These are phyloP conservation scores for Hortiboletus campestris DNA, from an alignment of 768 basidiomycete species.

Conservation along the genomic window DNA sequence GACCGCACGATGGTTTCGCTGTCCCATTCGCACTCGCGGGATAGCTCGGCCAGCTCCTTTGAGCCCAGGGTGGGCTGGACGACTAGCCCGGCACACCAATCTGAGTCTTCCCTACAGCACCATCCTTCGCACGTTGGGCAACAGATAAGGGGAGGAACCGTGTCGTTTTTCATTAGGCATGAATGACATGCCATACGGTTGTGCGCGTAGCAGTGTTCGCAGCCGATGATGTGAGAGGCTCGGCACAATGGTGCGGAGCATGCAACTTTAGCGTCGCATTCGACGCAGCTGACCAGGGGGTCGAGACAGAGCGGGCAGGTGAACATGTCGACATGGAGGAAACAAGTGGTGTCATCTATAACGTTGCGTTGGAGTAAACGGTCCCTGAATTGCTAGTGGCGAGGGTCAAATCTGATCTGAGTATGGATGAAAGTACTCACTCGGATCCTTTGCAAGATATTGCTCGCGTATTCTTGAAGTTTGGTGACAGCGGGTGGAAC, in stretches of 20 bases:
- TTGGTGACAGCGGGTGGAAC: neutral
- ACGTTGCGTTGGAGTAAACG: neutral
- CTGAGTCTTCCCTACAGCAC: slow-evolving; percentile 11
- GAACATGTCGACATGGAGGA: slow-evolving; percentile 6
- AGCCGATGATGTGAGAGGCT: neutral
- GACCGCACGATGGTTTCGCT: slow-evolving; percentile 9
- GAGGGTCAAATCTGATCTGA: neutral
- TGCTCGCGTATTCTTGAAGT: slow-evolving; percentile 10
- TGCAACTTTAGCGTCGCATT: slow-evolving; percentile 11
- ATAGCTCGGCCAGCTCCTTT: slow-evolving; percentile 1
- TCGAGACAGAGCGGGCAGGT: slow-evolving; percentile 11
- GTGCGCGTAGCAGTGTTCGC: slow-evolving; percentile 5
- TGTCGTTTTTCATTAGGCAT: slow-evolving; percentile 1
- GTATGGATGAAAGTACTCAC: neutral
- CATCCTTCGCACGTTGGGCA: slow-evolving; percentile 9
- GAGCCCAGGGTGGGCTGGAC: slow-evolving; percentile 7
- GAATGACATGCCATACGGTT: neutral
- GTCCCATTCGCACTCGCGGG: slow-evolving; percentile 4
- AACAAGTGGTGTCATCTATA: neutral
- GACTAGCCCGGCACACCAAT: slow-evolving; percentile 18
- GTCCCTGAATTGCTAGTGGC: slow-evolving; percentile 10
- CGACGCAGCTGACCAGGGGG: neutral
- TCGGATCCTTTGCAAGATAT: slow-evolving; percentile 1
- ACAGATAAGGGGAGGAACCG: slow-evolving; percentile 1
- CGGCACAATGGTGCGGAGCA: neutral